Conservation (phyloP, 345 rosid genomes). For the Citrus australasica region DNA sequence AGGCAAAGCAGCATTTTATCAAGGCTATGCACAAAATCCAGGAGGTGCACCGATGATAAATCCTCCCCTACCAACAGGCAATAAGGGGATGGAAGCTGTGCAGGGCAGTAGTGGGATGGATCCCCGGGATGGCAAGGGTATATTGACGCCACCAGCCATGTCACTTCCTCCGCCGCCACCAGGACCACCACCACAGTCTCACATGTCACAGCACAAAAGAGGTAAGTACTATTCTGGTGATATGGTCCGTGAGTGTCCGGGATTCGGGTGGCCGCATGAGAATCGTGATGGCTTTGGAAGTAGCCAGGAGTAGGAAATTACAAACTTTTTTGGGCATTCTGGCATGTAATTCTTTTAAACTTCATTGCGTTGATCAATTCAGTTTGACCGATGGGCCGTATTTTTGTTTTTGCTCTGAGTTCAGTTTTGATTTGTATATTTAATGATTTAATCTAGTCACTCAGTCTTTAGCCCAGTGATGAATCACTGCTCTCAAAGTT, state of each 20-base stretch:
- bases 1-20: conserved; percentile 42
- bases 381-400: not conserved
- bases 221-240: conserved; percentile 52
- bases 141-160: conserved; percentile 47
- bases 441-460: not conserved
- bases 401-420: not conserved
- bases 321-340: not conserved
- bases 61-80: conserved; percentile 32
- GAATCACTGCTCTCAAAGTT: too few species aligned
- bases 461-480: too few species aligned
- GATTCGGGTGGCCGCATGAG: conserved; percentile 77
- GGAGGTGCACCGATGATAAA: conserved; percentile 38
- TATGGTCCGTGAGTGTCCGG: conserved; percentile 54
- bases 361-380: conserved; percentile 3
- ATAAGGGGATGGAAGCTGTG: conserved; percentile 42
- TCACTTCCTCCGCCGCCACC: conserved; percentile 43
- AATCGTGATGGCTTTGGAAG: conserved; percentile 62
- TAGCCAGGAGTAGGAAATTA: conserved; percentile 42
- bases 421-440: not conserved
- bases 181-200: conserved; percentile 40
- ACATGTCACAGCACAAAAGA: conserved; percentile 40
- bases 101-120: conserved; percentile 36
- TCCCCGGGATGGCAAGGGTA: conserved; percentile 48
- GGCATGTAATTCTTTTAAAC: conserved; percentile 9
- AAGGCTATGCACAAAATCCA: conserved; percentile 51